Evolutionary conservation across 2,329 filamentous ascomycete species (phyloP), one percentile per base, ranked within the genome.

Genomic region (Phaeosphaeria sp.): DNA sequence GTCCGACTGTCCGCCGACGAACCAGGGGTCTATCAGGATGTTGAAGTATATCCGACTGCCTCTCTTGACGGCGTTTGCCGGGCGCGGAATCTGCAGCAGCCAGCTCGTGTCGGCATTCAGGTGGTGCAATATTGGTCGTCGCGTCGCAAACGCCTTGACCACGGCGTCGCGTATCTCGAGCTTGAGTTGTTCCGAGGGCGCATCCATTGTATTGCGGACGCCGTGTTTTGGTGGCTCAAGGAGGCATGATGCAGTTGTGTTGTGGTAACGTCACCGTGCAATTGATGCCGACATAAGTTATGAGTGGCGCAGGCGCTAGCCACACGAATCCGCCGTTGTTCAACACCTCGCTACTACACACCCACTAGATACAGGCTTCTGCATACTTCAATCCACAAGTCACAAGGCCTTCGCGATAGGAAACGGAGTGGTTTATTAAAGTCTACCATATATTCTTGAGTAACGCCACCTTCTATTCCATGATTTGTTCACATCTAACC

Each of bases 61-160:
- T 42, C 80, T 78, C 48, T 74, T 78, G 21, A 77, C 67, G 2
- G 77, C 76, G 27, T 76, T 74, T 0, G 76, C 66, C 5, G 86
- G 86, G 45, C 83, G 82, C 1, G 87, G 87, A 8, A 90, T 78
- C 59, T 88, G 86, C n/a, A 90, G 76, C 2, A 90, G 79, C 87
- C 88, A 90, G 21, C 84, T 86, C 4, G 86, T 89, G 75, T 90
- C 87, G 64, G 84, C 87, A 72, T 89, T 90, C 30, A 90, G 79
- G 72, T 90, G 87, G 51, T 86, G 84, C 8, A 91, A 80, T 42
- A 89, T 69, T 1, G 85, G 85, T 24, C 83, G 78, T 42, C 77
- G 79, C 49, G 75, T 74, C 27, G 76, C 72, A 48, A 82, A 75
- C 21, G 78, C 67, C 47, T 74, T 67, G 40, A 76, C 75, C 40